phyloP scores from a whole-genome alignment of 2,329 filamentous ascomycete genomes.

The Coniochaeta sp. region DNA sequence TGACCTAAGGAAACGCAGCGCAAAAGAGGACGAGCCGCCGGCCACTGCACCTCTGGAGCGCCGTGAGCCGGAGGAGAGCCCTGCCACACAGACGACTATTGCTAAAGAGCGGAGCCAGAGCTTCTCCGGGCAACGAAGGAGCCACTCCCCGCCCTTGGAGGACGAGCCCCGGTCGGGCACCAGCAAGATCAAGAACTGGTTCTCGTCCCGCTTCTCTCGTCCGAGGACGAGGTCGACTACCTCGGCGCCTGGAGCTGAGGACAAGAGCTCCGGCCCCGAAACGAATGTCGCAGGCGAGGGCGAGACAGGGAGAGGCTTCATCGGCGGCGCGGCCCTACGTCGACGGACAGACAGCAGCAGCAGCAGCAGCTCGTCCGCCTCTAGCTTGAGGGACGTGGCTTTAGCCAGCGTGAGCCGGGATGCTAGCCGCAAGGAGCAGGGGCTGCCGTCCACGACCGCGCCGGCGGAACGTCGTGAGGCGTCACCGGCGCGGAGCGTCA shows the following conservation, averaged over 20 bases:
- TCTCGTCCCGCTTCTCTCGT: constrained; percentile 31
- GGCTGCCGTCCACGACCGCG: not conserved
- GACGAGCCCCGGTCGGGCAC: constrained; percentile 13
- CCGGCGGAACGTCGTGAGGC: not conserved
- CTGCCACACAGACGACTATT: not conserved
- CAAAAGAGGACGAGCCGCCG: not conserved
- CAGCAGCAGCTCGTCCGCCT: not conserved
- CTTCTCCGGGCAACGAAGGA: not conserved
- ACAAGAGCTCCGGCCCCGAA: not conserved
- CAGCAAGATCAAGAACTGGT: constrained; percentile 31
- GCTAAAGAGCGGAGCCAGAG: not conserved
- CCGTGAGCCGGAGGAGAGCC: not conserved
- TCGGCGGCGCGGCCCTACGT: constrained; percentile 32
- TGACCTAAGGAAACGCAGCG: not conserved
- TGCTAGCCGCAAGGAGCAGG: not conserved
- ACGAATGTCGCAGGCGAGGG: constrained; percentile 3
- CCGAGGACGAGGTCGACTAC: constrained; percentile 19
- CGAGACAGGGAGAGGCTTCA: constrained; percentile 20
- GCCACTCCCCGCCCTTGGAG: constrained; percentile 2
- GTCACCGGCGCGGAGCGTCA: not conserved
- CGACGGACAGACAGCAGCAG: constrained; percentile 10
- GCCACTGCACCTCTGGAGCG: not conserved
- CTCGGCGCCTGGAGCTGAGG: not conserved
- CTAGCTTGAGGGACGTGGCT: constrained; percentile 9
- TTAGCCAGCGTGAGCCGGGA: not conserved